phyloP scores from a whole-genome alignment of 768 basidiomycete species.

The Hortiboletus flavorubellus region DNA sequence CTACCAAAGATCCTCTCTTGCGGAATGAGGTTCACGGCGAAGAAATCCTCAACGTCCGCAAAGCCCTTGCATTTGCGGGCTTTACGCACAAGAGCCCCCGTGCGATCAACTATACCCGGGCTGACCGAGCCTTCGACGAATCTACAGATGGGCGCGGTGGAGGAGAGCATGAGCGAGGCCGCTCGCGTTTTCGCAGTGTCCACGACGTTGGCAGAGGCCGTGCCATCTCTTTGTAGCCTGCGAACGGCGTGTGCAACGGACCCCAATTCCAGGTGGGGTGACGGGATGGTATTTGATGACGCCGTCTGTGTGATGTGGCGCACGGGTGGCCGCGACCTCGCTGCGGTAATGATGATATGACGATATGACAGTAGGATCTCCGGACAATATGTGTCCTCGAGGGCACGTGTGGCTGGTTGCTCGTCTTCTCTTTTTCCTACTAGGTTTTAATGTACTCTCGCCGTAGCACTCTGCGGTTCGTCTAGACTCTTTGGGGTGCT shows the following conservation, averaged over 20 bases:
- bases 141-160: constrained; percentile 49
- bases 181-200: constrained; percentile 58
- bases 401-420: constrained; percentile 6
- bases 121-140: constrained; percentile 67
- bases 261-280: constrained; percentile 23
- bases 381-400: constrained; percentile 24
- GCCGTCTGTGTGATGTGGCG: constrained; percentile 32
- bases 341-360: constrained; percentile 27
- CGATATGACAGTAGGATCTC: constrained; percentile 29
- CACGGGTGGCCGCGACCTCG: constrained; percentile 25
- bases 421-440: constrained; percentile 8
- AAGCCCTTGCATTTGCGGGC: constrained; percentile 86
- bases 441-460: constrained; percentile 14
- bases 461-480: constrained; percentile 8
- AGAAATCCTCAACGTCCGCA: constrained; percentile 85
- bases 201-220: constrained; percentile 68
- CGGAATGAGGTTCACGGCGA: constrained; percentile 82
- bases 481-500: constrained; percentile 17
- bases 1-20: constrained; percentile 86
- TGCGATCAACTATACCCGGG: constrained; percentile 69
- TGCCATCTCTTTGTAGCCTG: constrained; percentile 75
- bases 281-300: constrained; percentile 27
- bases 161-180: constrained; percentile 55
- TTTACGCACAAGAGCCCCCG: constrained; percentile 91
- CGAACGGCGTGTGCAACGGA: constrained; percentile 25